These are phyloP conservation scores for Hypocrella siamensis DNA, from an alignment of 2,329 filamentous ascomycete species.

Conservation along the genomic window DNA sequence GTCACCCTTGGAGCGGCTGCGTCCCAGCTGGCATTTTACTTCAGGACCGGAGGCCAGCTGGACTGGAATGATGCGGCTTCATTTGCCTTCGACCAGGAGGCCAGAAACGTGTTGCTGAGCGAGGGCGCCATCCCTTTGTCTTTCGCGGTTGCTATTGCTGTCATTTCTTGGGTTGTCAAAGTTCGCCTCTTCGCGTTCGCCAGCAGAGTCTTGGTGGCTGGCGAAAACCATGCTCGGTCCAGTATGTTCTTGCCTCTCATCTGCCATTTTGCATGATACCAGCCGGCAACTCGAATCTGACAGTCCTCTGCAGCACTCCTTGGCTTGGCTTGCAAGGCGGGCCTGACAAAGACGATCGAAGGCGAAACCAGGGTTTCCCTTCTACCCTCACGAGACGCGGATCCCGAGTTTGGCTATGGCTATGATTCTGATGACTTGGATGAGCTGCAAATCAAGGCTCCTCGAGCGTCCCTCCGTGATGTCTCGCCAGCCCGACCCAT, in stretches of 20 bases:
- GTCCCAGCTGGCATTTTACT: conserved; percentile 16
- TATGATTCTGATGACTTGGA: conserved; percentile 3
- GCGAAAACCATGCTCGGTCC: conserved; percentile 7
- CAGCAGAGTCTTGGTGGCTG: conserved; percentile 8
- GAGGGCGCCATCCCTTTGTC: conserved; percentile 12
- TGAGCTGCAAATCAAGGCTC: no score
- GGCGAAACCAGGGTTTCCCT: conserved; percentile 1
- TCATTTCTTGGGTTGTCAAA: conserved; percentile 10
- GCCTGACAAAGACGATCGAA: background rate
- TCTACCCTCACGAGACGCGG: conserved; percentile 2
- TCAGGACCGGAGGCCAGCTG: conserved; percentile 15
- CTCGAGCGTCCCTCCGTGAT: no score
- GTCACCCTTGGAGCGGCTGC: conserved; percentile 13
- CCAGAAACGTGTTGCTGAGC: conserved; percentile 15
- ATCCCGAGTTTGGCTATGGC: conserved; percentile 3
- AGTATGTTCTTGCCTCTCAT: conserved; percentile 8
- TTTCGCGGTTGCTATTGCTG: conserved; percentile 8
- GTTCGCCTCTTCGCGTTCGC: conserved; percentile 10
- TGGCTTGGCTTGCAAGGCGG: conserved; percentile 1
- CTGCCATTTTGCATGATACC: no score
- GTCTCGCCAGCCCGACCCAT: conserved; percentile 4
- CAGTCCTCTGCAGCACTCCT: conserved; percentile 1
- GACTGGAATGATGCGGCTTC: conserved; percentile 15
- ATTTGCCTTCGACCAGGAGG: conserved; percentile 14
- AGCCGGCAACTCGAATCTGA: no score